A percentile compares a stretch with the other conserved stretches of the same genome.
phyloP scores from a whole-genome alignment of 176 grass and related monocot species.

The Aegilops bicornis region DNA sequence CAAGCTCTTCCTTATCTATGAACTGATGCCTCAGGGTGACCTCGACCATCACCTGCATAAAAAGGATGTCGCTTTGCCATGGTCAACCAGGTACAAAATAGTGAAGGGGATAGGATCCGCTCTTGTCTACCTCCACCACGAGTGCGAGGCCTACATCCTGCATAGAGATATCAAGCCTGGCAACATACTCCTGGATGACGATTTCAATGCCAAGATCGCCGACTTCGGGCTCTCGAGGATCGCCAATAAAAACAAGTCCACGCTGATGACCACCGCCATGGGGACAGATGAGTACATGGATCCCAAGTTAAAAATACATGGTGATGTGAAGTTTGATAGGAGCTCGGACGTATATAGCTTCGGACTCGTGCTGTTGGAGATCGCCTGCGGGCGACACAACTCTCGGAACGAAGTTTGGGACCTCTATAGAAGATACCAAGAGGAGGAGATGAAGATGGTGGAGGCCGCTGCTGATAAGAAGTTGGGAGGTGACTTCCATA shows the following conservation, averaged over 20 bases:
- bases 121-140: background rate
- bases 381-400: background rate
- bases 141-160: background rate
- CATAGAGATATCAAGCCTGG: background rate
- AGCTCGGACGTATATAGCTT: background rate
- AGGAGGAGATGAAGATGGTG: background rate
- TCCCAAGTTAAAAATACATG: background rate
- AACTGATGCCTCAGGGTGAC: background rate
- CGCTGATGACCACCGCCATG: background rate
- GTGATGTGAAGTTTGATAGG: background rate
- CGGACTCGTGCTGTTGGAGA: background rate
- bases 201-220: background rate
- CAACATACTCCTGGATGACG: background rate
- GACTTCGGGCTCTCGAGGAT: background rate
- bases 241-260: background rate
- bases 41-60: background rate
- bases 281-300: background rate
- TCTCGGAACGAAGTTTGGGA: background rate
- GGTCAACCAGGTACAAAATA: conserved; percentile 2
- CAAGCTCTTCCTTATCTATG: background rate
- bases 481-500: background rate
- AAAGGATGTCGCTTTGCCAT: background rate
- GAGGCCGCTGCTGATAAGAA: background rate
- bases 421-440: background rate
- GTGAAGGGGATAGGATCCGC: background rate